Evolutionary conservation across 805 yeast genomes (phyloP).

Genomic region (Groenewaldozyma tartarivorans): DNA sequence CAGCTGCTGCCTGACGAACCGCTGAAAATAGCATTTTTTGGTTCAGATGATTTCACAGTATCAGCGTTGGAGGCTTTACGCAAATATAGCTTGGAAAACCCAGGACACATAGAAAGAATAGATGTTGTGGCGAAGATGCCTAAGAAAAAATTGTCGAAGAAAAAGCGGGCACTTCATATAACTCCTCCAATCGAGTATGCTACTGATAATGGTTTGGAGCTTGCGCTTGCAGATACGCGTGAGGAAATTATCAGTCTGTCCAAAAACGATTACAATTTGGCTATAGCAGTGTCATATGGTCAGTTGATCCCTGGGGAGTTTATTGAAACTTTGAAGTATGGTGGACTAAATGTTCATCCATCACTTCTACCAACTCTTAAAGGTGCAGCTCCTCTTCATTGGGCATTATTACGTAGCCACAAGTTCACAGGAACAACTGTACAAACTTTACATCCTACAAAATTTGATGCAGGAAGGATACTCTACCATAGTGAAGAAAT

Average conservation of each 20-base stretch:
- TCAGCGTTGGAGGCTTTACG: slow-evolving; percentile 37
- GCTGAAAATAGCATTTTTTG: slow-evolving; percentile 54
- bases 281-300: slow-evolving; percentile 92
- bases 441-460: slow-evolving; percentile 81
- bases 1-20: slow-evolving; percentile 2
- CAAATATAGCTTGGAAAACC: slow-evolving; percentile 15
- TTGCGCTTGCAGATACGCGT: slow-evolving; percentile 16
- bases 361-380: slow-evolving; percentile 70
- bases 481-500: slow-evolving; percentile 46
- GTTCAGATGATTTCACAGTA: slow-evolving; percentile 62
- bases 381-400: slow-evolving; percentile 88
- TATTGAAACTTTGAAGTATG: slow-evolving; percentile 38
- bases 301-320: slow-evolving; percentile 60
- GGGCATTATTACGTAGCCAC: slow-evolving; percentile 60
- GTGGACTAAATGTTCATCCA: slow-evolving; percentile 90
- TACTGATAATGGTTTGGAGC: slow-evolving; percentile 5
- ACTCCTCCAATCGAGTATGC: slow-evolving; percentile 34
- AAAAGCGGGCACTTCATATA: slow-evolving; percentile 33
- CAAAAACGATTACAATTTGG: slow-evolving; percentile 40
- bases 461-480: slow-evolving; percentile 73
- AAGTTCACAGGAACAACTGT: slow-evolving; percentile 69
- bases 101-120: slow-evolving; percentile 27
- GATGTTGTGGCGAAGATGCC: slow-evolving; percentile 58
- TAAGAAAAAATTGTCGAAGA: slow-evolving; percentile 34
- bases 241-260: slow-evolving; percentile 15